Evolutionary conservation across 495 filamentous ascomycete species (phyloP).

Genomic region (Hypomontagnella submonticulosa): DNA sequence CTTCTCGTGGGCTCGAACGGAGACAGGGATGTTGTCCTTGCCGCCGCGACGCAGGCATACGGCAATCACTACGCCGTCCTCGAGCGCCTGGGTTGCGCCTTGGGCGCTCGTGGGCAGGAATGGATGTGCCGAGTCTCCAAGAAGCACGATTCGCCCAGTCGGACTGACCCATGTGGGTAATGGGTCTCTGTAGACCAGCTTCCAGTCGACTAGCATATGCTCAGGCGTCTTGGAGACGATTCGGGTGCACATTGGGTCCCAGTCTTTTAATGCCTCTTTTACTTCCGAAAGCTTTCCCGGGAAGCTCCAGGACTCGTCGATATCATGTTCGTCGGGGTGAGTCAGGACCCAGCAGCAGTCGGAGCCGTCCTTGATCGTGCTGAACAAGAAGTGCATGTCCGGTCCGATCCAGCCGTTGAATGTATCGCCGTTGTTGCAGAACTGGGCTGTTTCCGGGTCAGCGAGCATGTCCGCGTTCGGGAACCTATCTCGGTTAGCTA

Average conservation of each 20-base stretch:
- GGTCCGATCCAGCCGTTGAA: slow-evolving; percentile 71
- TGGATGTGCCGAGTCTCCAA: slow-evolving; percentile 73
- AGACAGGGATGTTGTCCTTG: slow-evolving; percentile 59
- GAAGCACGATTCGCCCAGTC: slow-evolving; percentile 64
- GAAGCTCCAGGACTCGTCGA: slow-evolving; percentile 70
- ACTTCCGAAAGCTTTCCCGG: slow-evolving; percentile 68
- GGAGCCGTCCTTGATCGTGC: slow-evolving; percentile 67
- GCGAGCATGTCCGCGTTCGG: slow-evolving; percentile 68
- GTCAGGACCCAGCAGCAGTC: slow-evolving; percentile 75
- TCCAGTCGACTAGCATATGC: slow-evolving; percentile 68
- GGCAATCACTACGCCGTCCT: slow-evolving; percentile 70
- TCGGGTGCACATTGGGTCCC: slow-evolving; percentile 68
- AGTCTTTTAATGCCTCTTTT: slow-evolving; percentile 67
- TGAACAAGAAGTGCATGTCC: slow-evolving; percentile 69
- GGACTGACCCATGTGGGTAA: slow-evolving; percentile 70
- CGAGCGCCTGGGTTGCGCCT: slow-evolving; percentile 73
- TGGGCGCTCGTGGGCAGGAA: slow-evolving; percentile 72
- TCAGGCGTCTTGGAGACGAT: slow-evolving; percentile 70
- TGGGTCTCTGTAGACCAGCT: slow-evolving; percentile 74
- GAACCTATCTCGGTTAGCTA: slow-evolving; percentile 54
- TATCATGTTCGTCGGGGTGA: slow-evolving; percentile 67
- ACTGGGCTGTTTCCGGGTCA: slow-evolving; percentile 67
- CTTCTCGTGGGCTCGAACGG: slow-evolving; percentile 61
- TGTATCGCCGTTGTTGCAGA: slow-evolving; percentile 70
- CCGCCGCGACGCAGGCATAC: slow-evolving; percentile 66